These are phyloP conservation scores for Aspergillus puulaauensis DNA, from an alignment of 2,329 filamentous ascomycete genomes.

Conservation along the genomic window DNA sequence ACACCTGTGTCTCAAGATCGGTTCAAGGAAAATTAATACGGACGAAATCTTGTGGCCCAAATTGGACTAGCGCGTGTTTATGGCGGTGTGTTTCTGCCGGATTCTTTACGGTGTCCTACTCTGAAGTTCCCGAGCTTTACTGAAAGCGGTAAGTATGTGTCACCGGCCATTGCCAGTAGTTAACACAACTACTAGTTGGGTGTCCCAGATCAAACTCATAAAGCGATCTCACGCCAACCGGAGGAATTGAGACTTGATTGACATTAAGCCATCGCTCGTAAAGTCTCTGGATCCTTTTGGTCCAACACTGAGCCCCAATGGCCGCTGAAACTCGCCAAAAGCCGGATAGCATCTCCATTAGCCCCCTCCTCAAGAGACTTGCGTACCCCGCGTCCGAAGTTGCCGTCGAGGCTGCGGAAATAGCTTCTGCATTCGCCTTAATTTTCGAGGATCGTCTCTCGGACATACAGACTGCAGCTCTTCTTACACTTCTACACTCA, in stretches of 20 bases:
- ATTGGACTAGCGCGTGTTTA: conserved; percentile 11
- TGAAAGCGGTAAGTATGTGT: conserved; percentile 8
- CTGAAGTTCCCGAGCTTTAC: conserved; percentile 8
- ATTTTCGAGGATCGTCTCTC: conserved; percentile 90
- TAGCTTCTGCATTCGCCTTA: conserved; percentile 83
- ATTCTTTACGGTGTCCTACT: not conserved
- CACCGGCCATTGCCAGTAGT: conserved; percentile 13
- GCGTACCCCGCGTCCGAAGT: conserved; percentile 45
- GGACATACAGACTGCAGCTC: conserved; percentile 80
- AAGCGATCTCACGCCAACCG: not conserved
- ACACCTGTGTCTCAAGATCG: conserved; percentile 3
- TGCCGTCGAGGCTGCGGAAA: conserved; percentile 71
- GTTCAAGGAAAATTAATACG: conserved; percentile 17
- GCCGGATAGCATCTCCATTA: conserved; percentile 45
- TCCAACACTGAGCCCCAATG: conserved; percentile 15
- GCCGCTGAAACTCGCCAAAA: conserved; percentile 25
- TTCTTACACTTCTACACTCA: conserved; percentile 90
- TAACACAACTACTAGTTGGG: not conserved
- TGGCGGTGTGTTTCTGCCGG: conserved; percentile 28
- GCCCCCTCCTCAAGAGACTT: conserved; percentile 48
- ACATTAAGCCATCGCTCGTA: not conserved
- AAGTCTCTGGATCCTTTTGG: not conserved
- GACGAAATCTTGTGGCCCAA: conserved; percentile 18
- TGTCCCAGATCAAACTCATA: not conserved
- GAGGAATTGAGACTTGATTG: not conserved